phyloP scores from a whole-genome alignment of 106 monocot species.

The Hemerocallis citrina region DNA sequence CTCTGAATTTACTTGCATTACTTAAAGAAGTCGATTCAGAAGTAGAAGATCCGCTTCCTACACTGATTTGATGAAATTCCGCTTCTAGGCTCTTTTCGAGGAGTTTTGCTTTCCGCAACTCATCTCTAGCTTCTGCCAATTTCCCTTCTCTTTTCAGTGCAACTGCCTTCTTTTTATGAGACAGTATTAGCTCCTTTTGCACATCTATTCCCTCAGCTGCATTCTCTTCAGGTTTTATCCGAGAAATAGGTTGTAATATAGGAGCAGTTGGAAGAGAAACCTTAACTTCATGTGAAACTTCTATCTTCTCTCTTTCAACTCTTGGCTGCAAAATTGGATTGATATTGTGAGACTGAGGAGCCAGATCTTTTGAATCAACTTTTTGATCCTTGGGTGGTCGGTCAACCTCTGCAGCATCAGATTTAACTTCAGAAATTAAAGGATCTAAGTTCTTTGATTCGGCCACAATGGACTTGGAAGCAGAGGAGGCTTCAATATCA shows the following conservation, averaged over 20 bases:
- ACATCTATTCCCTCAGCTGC: conserved; percentile 9
- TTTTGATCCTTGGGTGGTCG: background rate
- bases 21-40: background rate
- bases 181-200: conserved; percentile 43
- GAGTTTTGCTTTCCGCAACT: conserved; percentile 69
- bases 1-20: conserved; percentile 24
- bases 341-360: background rate
- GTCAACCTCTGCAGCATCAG: background rate
- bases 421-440: conserved; percentile 11
- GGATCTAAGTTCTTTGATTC: conserved; percentile 11
- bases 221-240: conserved; percentile 2
- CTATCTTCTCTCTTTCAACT: background rate
- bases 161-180: conserved; percentile 73
- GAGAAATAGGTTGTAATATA: background rate
- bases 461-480: background rate
- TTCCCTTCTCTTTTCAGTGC: conserved; percentile 90
- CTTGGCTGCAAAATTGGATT: background rate
- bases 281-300: background rate
- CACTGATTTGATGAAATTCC: conserved; percentile 12
- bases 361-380: background rate
- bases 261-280: conserved; percentile 2
- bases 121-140: conserved; percentile 78
- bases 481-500: conserved; percentile 38
- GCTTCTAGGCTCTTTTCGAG: conserved; percentile 62
- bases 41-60: conserved; percentile 12